Base-by-base conservation (phyloP, 225 moss, liverwort and hornwort genomes). In the Asterella californica region DNA sequence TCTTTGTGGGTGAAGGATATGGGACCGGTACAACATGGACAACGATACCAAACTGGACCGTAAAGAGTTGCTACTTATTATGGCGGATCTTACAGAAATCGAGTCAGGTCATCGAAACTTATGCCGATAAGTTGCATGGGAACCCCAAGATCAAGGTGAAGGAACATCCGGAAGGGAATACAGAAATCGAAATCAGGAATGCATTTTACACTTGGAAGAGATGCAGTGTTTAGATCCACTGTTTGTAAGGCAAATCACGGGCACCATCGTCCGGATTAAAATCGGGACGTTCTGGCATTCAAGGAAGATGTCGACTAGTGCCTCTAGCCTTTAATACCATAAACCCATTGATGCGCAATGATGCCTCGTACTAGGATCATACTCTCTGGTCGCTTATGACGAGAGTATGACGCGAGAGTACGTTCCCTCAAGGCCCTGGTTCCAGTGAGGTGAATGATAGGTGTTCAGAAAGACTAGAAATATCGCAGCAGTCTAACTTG, bases 71-170 rank as follows among this genome's bases (percentile, higher is more conserved):
- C 82, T 90, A 21, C 59, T 90, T 79, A 92, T 94, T 91, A 92
- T 92, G 94, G 92, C 91, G 78, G 94, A 94, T 70, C 92, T 94
- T 74, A 92, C 89, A 17, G 92, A 94, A 78, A 94, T 94, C 34
- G 90, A 92, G 77, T 90, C 89, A 17, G 85, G 88, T 72, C 92
- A 94, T 79, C 84, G 91, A 86, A 90, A 92, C 92, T 90, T 49
- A 89, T 91, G 38, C 82, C 78, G 82, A 92, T 94, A 81, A 81
- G 74, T 75, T 66, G 25, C 12, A 48, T 48, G 27, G 49, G 22
- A 42, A 9, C 38, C n/a, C 36, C 66, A 66, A 18, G 57, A 57
- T 19, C 24, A 19, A 22, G 57, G 18, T 57, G 57, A 57, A 57
- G 36, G 38, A 69, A 21, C 69, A 42, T 37, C 18, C 3, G 37